A percentile compares a stretch with the other conserved stretches of the same genome.
These are phyloP conservation scores for Coemansia sp. DNA, from an alignment of 192 early-diverging fungal genomes.

Conservation along the genomic window DNA sequence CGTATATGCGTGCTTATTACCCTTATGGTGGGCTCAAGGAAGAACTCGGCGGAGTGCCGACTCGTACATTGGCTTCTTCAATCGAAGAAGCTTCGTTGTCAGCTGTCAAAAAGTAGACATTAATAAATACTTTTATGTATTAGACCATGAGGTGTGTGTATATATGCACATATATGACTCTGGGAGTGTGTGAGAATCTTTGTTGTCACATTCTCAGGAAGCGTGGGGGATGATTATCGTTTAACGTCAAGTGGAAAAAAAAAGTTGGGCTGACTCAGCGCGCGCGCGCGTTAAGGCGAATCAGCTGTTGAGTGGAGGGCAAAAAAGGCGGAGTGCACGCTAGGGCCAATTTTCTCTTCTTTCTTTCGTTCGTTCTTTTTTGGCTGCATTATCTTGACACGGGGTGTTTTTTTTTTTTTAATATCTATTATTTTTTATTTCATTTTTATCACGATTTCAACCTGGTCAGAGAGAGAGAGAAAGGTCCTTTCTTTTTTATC, in stretches of 20 bases:
- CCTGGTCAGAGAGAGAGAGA: too few relatives aligned
- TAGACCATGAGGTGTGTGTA: not conserved
- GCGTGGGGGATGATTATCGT: too few relatives aligned
- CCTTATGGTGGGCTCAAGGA: conserved; percentile 64
- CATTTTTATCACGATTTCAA: not conserved
- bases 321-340: not conserved
- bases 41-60: conserved; percentile 56
- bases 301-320: too few relatives aligned
- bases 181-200: not conserved
- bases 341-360: too few relatives aligned
- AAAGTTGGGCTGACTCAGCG: too few relatives aligned
- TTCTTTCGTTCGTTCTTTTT: too few relatives aligned
- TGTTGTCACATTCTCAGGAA: too few relatives aligned
- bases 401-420: not conserved
- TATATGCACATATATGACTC: not conserved
- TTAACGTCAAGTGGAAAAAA: too few relatives aligned
- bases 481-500: too few relatives aligned
- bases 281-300: too few relatives aligned
- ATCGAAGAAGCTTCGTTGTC: conserved; percentile 32
- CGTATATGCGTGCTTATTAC: conserved; percentile 64
- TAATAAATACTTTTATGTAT: not conserved
- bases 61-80: conserved; percentile 33
- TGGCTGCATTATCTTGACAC: too few relatives aligned
- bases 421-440: not conserved
- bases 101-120: not conserved